Evolutionary conservation across 2,329 filamentous ascomycete genomes (phyloP), one percentile per base, ranked within the genome.

Genomic region (Coniochaeta prunicola): DNA sequence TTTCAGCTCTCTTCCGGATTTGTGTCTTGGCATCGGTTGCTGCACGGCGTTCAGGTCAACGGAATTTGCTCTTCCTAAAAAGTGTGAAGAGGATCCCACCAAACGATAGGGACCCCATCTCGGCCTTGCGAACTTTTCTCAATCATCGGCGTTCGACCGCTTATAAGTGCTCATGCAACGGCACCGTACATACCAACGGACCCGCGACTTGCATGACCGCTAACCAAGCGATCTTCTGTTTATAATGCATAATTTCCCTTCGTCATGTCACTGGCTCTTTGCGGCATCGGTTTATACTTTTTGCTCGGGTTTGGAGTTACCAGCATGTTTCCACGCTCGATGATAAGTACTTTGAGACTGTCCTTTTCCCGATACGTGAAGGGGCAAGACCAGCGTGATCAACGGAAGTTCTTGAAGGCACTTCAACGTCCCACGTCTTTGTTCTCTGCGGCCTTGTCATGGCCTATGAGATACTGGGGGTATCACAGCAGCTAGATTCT

Each of bases 181-280:
- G 45, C 45, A 4, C 10, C 45, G 45, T 50, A 50, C 45, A 26
- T 50, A 50, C 45, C 24, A 26, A 26, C 45, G 30, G 24, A 15
- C 45, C 45, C 45, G 45, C 45, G 45, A 30, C 3, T 10, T 9
- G 24, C 30, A 34, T 55, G 28, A 36, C 53, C 30, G 33, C n/a
- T 31, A 12, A 55, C 33, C 7, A 9, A 55, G 53, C 53, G 53
- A 36, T 34, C n/a, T 55, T 26, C 30, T 55, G 53, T 55, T 55
- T 36, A 55, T 55, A 55, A 55, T 55, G 53, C 53, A 55, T 55
- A 55, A 33, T 55, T 24, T 55, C 15, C 33, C 33, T 55, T 28
- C n/a, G 53, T 55, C 36, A 21, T 26, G 21, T 50, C 24, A 30
- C 10, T 30, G 45, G 45, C 24, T 50, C 21, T 30, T 50, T 26